Evolutionary conservation across 768 basidiomycete species (phyloP).

Genomic region (Leucocoprinus sp.): DNA sequence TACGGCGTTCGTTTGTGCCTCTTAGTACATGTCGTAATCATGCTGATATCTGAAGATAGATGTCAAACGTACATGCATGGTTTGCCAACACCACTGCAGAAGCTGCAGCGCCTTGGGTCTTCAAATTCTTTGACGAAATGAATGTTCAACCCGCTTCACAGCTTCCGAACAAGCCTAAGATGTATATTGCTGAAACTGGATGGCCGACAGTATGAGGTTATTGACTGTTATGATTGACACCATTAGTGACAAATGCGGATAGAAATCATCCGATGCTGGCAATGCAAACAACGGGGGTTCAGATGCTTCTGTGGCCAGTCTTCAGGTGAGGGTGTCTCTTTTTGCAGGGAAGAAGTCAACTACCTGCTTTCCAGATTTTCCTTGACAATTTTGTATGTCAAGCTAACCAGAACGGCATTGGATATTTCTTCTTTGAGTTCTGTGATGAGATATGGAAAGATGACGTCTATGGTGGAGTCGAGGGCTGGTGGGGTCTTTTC

Average conservation of each 20-base stretch:
- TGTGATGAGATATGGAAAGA: slow-evolving; percentile 82
- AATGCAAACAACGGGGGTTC: slow-evolving; percentile 63
- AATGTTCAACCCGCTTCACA: slow-evolving; percentile 53
- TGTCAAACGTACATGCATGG: slow-evolving; percentile 94
- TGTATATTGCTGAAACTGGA: slow-evolving; percentile 94
- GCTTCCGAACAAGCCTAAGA: slow-evolving; percentile 63
- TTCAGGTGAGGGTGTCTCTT: slow-evolving; percentile 33
- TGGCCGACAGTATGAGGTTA: slow-evolving; percentile 50
- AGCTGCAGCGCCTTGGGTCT: slow-evolving; percentile 78
- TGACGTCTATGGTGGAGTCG: slow-evolving; percentile 69
- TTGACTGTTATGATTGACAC: not conserved
- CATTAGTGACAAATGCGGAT: not conserved
- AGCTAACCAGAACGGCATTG: slow-evolving; percentile 67
- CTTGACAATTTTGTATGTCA: slow-evolving; percentile 85
- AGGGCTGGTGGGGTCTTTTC: slow-evolving; percentile 45
- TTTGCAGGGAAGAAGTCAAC: not conserved
- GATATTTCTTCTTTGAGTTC: slow-evolving; percentile 86
- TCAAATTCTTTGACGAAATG: slow-evolving; percentile 61
- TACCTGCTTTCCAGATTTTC: slow-evolving; percentile 46
- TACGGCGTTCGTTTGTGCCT: slow-evolving; percentile 46
- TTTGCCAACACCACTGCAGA: slow-evolving; percentile 72
- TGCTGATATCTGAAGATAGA: slow-evolving; percentile 26
- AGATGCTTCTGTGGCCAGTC: slow-evolving; percentile 47
- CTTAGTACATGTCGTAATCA: slow-evolving; percentile 4
- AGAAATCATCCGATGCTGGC: slow-evolving; percentile 49